phyloP scores from a whole-genome alignment of 768 basidiomycete genomes.

The Panaeolus papilionaceus region DNA sequence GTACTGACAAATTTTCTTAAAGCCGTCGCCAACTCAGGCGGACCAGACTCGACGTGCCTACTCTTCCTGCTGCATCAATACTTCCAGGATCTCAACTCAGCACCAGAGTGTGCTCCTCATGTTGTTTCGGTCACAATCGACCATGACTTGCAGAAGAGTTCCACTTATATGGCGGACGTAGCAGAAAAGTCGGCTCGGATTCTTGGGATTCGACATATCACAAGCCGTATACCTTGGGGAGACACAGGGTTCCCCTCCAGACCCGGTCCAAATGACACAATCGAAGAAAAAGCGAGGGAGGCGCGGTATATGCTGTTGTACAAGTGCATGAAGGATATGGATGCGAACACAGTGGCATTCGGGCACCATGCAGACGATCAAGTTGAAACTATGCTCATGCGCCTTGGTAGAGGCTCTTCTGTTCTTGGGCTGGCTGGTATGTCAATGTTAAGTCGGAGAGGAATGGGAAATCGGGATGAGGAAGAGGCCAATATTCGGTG shows the following conservation, averaged over 20 bases:
- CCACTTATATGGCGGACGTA: constrained; percentile 58
- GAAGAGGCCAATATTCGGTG: constrained; percentile 37
- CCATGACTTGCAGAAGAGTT: constrained; percentile 70
- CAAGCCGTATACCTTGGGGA: constrained; percentile 63
- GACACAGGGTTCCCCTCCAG: constrained; percentile 52
- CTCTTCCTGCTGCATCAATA: constrained; percentile 67
- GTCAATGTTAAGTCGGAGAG: constrained; percentile 71
- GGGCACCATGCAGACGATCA: constrained; percentile 88
- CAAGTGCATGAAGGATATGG: constrained; percentile 42
- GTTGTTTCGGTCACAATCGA: constrained; percentile 69
- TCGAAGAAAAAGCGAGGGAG: constrained; percentile 64
- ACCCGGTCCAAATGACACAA: constrained; percentile 44
- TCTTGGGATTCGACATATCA: constrained; percentile 54
- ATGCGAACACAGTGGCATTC: constrained; percentile 56
- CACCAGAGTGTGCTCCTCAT: constrained; percentile 19
- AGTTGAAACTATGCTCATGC: constrained; percentile 80
- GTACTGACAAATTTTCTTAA: constrained; percentile 14
- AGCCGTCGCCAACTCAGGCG: constrained; percentile 85
- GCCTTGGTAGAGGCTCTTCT: constrained; percentile 64
- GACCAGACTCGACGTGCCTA: constrained; percentile 83
- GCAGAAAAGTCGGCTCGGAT: constrained; percentile 49
- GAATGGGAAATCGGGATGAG: constrained; percentile 64
- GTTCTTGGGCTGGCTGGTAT: constrained; percentile 70
- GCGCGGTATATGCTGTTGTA: constrained; percentile 56
- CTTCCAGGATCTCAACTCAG: constrained; percentile 32